phyloP scores from a whole-genome alignment of 805 yeast genomes.

The Kluyveromyces starmeri region DNA sequence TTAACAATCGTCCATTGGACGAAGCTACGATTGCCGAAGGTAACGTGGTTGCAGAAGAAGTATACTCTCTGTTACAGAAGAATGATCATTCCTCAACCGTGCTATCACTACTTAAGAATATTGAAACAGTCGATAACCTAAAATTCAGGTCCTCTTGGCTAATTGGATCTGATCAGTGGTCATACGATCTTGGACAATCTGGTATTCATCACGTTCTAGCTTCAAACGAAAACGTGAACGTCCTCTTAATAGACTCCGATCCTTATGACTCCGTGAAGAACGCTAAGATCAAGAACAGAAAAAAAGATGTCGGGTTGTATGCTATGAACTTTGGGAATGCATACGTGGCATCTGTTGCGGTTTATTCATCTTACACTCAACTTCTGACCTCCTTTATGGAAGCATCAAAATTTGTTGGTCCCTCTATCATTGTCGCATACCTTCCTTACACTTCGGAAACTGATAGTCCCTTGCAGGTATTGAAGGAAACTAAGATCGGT shows the following conservation, averaged over 20 bases:
- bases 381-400: slow-evolving; percentile 80
- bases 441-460: slow-evolving; percentile 63
- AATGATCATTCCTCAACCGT: slow-evolving; percentile 36
- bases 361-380: slow-evolving; percentile 90
- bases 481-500: slow-evolving; percentile 80
- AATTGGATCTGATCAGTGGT: slow-evolving; percentile 92
- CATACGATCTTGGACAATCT: slow-evolving; percentile 84
- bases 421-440: slow-evolving; percentile 84
- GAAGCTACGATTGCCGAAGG: slow-evolving; percentile 22
- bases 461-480: slow-evolving; percentile 60
- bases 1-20: slow-evolving; percentile 32
- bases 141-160: slow-evolving; percentile 59
- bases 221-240: slow-evolving; percentile 67
- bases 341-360: slow-evolving; percentile 90
- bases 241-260: slow-evolving; percentile 81
- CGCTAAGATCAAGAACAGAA: slow-evolving; percentile 42
- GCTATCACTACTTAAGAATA: slow-evolving; percentile 33
- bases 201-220: slow-evolving; percentile 82
- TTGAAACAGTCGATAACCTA: slow-evolving; percentile 37
- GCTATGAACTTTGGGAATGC: slow-evolving; percentile 89
- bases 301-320: slow-evolving; percentile 87
- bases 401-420: slow-evolving; percentile 85
- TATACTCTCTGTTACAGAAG: slow-evolving; percentile 32
- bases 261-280: slow-evolving; percentile 42
- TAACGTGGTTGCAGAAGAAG: slow-evolving; percentile 26